A percentile compares a stretch with the other conserved stretches of the same genome.
Evolutionary conservation across 306 rosid species (phyloP).

Genomic region (Vicia sativa): DNA sequence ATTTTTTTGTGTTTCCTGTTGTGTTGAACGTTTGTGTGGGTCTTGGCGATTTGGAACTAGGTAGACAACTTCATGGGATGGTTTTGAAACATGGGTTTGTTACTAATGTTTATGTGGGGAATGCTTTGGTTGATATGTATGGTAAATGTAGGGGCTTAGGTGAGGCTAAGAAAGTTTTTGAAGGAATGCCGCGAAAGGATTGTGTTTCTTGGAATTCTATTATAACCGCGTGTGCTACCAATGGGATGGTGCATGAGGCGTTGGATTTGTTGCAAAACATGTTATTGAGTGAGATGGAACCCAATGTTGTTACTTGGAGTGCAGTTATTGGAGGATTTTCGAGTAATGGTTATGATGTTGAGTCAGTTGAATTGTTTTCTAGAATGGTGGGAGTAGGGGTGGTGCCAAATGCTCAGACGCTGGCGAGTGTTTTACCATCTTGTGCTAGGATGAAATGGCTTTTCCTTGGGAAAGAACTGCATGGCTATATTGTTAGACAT

Average conservation of each 20-base stretch:
- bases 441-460: conserved; percentile 51
- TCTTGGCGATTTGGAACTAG: neutral
- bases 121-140: conserved; percentile 11
- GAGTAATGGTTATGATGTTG: conserved; percentile 57
- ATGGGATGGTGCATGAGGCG: conserved; percentile 5
- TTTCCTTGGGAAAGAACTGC: conserved; percentile 53
- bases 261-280: neutral
- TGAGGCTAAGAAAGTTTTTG: neutral
- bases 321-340: conserved; percentile 63
- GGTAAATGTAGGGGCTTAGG: conserved; percentile 11
- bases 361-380: conserved; percentile 47
- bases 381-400: conserved; percentile 51
- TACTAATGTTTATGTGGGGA: conserved; percentile 12
- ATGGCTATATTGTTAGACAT: conserved; percentile 53
- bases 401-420: conserved; percentile 51
- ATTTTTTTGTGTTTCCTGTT: neutral
- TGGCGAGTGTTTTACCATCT: conserved; percentile 57
- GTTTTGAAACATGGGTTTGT: conserved; percentile 13
- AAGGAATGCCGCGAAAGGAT: neutral
- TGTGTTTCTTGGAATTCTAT: conserved; percentile 12
- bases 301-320: conserved; percentile 17
- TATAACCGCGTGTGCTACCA: neutral
- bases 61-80: conserved; percentile 8
- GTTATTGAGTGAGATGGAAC: conserved; percentile 1
- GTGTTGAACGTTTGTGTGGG: neutral